Evolutionary conservation across 306 rosid genomes (phyloP).

Genomic region (Malus domestica): ASM211411v1 NC_041800.1:6240501-6241000

Average conservation of each 20-base stretch:
- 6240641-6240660: too few species aligned
- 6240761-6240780: too few species aligned
- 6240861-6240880: background rate
- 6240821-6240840: too few species aligned
- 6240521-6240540: conserved; percentile 32
- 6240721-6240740: too few species aligned
- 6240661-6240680: background rate
- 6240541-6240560: conserved; percentile 51
- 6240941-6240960: background rate
- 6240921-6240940: background rate
- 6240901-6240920: background rate
- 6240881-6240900: too few species aligned
- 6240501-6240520: conserved; percentile 18
- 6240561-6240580: background rate
- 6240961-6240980: background rate
- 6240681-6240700: background rate
- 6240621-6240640: too few species aligned
- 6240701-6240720: background rate
- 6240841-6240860: background rate
- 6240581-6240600: background rate
- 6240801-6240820: too few species aligned
- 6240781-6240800: too few species aligned
- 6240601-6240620: background rate
- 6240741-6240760: too few species aligned
- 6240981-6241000: background rate